phyloP scores from a whole-genome alignment of 495 filamentous ascomycete genomes.

The Bacidia gigantensis region DNA sequence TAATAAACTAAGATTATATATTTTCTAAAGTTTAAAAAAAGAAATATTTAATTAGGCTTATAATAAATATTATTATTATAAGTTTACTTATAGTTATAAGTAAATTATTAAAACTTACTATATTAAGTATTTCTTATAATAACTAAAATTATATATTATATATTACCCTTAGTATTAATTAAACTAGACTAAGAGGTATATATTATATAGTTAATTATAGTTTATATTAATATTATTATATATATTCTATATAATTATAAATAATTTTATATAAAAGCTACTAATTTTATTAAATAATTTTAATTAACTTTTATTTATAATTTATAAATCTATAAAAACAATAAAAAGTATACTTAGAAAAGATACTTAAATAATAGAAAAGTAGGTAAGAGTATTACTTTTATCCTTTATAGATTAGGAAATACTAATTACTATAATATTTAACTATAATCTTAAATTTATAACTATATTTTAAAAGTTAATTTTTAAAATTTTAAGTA shows the following conservation, averaged over 20 bases:
- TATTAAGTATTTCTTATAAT: conserved; percentile 2
- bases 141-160: background rate
- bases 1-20: background rate
- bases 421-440: background rate
- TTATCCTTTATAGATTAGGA: background rate
- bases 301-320: background rate
- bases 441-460: conserved; percentile 1
- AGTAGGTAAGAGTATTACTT: background rate
- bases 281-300: conserved; percentile 3
- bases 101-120: conserved; percentile 1
- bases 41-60: background rate
- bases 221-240: background rate
- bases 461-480: background rate
- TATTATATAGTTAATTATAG: too few species aligned
- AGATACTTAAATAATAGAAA: conserved; percentile 1
- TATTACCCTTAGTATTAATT: background rate
- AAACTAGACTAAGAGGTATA: background rate
- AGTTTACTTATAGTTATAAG: background rate
- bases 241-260: background rate
- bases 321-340: conserved; percentile 1
- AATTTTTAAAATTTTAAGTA: background rate
- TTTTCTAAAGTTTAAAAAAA: background rate
- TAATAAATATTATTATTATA: conserved; percentile 2
- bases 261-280: background rate
- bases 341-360: background rate